Percentiles rank a stretch among this genome's conserved stretches.
These are phyloP conservation scores for Diospyros lotus DNA, from an alignment of 148 eudicot genomes.

Conservation along the genomic window DNA sequence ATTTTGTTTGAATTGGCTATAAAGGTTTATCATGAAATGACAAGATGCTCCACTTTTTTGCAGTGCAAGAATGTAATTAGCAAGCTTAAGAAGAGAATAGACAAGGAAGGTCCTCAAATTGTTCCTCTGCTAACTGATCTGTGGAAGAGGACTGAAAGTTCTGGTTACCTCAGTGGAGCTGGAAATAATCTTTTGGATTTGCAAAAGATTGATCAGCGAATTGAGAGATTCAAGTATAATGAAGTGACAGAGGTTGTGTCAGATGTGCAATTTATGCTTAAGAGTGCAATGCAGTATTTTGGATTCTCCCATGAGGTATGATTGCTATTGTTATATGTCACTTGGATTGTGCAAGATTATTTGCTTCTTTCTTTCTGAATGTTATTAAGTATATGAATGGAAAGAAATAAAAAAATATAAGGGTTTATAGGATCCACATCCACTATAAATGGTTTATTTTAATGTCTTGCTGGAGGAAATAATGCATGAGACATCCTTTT, in stretches of 20 bases:
- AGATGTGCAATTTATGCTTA: constrained; percentile 86
- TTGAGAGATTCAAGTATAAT: constrained; percentile 64
- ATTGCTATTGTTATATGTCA: not conserved
- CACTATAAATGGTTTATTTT: not conserved
- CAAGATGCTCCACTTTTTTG: constrained; percentile 18
- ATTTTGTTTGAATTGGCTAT: not conserved
- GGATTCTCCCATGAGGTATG: constrained; percentile 82
- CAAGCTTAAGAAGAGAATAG: constrained; percentile 80
- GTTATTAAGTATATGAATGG: not conserved
- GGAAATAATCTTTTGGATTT: constrained; percentile 59
- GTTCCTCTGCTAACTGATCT: constrained; percentile 78
- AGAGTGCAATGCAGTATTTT: constrained; percentile 61
- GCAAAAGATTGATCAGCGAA: constrained; percentile 59
- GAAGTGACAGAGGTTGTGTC: constrained; percentile 72
- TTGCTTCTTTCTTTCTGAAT: constrained; percentile 6
- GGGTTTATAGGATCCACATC: not conserved
- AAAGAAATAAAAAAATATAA: not conserved
- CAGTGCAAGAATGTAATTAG: constrained; percentile 85
- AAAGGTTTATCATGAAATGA: not conserved
- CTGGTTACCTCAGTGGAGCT: constrained; percentile 35
- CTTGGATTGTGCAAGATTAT: constrained; percentile 1
- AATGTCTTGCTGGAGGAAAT: not conserved
- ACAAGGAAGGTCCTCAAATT: constrained; percentile 79
- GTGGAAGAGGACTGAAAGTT: constrained; percentile 67
- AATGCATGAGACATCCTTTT: not conserved